Evolutionary conservation across 2,329 filamentous ascomycete genomes (phyloP).

Genomic region (Claviceps africana): DNA sequence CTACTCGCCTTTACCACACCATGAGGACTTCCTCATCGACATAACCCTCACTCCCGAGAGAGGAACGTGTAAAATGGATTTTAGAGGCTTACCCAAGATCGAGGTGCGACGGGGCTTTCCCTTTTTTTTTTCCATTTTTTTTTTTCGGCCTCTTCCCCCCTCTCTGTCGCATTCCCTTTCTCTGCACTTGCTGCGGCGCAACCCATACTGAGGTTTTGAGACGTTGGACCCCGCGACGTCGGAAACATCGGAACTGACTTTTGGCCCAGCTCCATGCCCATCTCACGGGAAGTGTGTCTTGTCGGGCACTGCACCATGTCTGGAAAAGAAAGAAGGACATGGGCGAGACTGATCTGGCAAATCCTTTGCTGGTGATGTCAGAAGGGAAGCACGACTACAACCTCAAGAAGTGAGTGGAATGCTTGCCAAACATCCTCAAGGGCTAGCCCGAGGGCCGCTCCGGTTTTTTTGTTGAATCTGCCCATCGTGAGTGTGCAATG

Average conservation of each 20-base stretch:
- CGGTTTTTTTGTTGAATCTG: neutral
- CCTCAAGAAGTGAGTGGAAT: slow-evolving; percentile 45
- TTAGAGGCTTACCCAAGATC: slow-evolving; percentile 38
- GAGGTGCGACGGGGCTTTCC: slow-evolving; percentile 26
- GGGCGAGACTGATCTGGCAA: slow-evolving; percentile 41
- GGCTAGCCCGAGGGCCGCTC: no score
- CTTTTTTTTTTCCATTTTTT: neutral
- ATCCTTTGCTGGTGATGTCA: slow-evolving; percentile 57
- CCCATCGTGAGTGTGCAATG: neutral
- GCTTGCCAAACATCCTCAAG: neutral
- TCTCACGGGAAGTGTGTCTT: slow-evolving; percentile 64
- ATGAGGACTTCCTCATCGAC: neutral
- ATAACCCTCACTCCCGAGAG: neutral
- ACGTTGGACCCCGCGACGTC: neutral
- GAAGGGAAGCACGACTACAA: slow-evolving; percentile 58
- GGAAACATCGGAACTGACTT: neutral
- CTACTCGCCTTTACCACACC: neutral
- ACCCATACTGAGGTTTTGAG: neutral
- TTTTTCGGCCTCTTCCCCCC: neutral
- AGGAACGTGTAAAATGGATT: slow-evolving; percentile 23
- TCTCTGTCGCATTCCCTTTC: neutral
- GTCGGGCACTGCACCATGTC: slow-evolving; percentile 57
- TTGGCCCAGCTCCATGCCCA: slow-evolving; percentile 58
- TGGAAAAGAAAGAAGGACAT: slow-evolving; percentile 48
- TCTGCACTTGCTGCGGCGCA: neutral